Conservation (phyloP, 2,329 filamentous ascomycete genomes). For the Diaporthe sp. region DNA sequence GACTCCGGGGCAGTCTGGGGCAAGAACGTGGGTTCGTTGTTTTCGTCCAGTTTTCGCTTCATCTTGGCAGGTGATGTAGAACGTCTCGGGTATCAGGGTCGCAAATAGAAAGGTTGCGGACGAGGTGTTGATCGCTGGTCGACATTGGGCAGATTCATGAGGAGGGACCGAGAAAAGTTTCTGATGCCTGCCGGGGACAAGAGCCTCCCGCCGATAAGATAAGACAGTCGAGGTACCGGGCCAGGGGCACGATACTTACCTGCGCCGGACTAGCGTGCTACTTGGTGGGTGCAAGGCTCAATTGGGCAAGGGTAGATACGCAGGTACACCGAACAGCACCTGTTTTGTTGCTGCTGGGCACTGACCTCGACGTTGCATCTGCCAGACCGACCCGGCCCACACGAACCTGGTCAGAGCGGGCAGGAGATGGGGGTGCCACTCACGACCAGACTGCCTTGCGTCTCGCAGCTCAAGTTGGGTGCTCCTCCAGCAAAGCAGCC, state of each 20-base stretch:
- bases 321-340: not conserved
- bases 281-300: not conserved
- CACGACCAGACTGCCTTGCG: not conserved
- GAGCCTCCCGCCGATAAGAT: slow-evolving; percentile 23
- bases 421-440: not conserved
- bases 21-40: slow-evolving; percentile 61
- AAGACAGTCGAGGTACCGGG: not conserved
- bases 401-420: slow-evolving; percentile 18
- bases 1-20: slow-evolving; percentile 50
- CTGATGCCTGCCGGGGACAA: slow-evolving; percentile 37
- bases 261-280: not conserved
- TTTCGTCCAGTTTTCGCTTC: slow-evolving; percentile 74
- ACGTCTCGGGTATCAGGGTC: slow-evolving; percentile 19
- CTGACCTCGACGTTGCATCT: slow-evolving; percentile 26
- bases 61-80: slow-evolving; percentile 51
- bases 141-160: slow-evolving; percentile 3
- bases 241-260: not conserved
- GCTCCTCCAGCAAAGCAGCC: too few species aligned
- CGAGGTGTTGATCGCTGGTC: slow-evolving; percentile 15
- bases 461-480: not conserved
- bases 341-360: not conserved
- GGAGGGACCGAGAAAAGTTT: slow-evolving; percentile 27
- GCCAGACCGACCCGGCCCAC: not conserved
- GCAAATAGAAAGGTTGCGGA: slow-evolving; percentile 26
- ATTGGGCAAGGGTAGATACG: not conserved